Percentiles rank a stretch among this genome's conserved stretches.
Conservation (phyloP, 2,329 filamentous ascomycete species). For the Tolypocladium pustulatum region DNA sequence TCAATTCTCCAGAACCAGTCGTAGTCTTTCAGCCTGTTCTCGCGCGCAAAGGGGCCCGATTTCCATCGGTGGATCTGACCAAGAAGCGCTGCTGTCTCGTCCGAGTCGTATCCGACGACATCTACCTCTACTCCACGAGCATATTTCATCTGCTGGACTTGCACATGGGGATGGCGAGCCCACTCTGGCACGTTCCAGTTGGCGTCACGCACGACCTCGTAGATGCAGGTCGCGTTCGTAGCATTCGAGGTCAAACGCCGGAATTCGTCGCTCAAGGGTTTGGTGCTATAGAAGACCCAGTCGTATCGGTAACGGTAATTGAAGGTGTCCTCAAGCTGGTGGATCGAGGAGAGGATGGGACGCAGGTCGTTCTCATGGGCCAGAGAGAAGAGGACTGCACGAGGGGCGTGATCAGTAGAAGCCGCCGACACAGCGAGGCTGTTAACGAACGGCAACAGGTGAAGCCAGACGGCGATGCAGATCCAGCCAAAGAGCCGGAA, state of each 20-base stretch:
- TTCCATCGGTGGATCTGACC: slow-evolving; percentile 79
- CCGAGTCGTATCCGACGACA: neutral
- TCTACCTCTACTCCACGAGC: neutral
- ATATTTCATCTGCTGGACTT: neutral
- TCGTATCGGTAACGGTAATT: slow-evolving; percentile 77
- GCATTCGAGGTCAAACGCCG: slow-evolving; percentile 55
- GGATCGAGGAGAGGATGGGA: slow-evolving; percentile 31
- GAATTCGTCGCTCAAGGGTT: slow-evolving; percentile 68
- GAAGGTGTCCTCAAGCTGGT: slow-evolving; percentile 48
- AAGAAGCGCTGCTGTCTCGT: slow-evolving; percentile 37
- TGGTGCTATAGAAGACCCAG: slow-evolving; percentile 82
- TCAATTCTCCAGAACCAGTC: slow-evolving; percentile 53
- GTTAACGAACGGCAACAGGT: slow-evolving; percentile 9
- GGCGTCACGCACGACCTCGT: slow-evolving; percentile 62
- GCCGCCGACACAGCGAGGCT: slow-evolving; percentile 7
- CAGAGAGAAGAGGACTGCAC: slow-evolving; percentile 21
- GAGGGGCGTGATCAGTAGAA: slow-evolving; percentile 12
- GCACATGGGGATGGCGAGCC: neutral
- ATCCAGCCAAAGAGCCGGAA: slow-evolving; percentile 4
- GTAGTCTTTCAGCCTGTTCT: slow-evolving; percentile 54
- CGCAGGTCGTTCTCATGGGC: slow-evolving; percentile 19
- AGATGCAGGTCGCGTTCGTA: slow-evolving; percentile 61
- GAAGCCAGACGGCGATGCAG: slow-evolving; percentile 10
- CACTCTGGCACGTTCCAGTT: slow-evolving; percentile 67
- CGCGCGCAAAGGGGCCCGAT: slow-evolving; percentile 70